phyloP scores from a whole-genome alignment of 2,329 filamentous ascomycete genomes.

The Phoma sp. region DNA sequence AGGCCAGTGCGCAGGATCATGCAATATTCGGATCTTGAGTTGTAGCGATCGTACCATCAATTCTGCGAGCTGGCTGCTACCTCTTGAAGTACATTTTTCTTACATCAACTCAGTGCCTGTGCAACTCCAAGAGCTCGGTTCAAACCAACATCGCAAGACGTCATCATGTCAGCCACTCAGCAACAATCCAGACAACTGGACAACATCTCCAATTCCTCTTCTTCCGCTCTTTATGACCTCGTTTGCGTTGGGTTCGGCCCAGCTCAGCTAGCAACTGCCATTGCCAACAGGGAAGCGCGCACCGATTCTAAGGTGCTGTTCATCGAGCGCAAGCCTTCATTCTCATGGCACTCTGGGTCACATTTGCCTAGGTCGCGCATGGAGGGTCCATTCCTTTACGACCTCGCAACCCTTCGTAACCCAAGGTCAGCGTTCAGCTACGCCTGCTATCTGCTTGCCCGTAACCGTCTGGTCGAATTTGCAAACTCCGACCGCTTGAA shows the following conservation, averaged over 20 bases:
- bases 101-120: neutral
- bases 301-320: slow-evolving; percentile 38
- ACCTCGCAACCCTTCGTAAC: slow-evolving; percentile 45
- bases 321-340: slow-evolving; percentile 41
- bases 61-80: slow-evolving; percentile 5
- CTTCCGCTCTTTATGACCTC: slow-evolving; percentile 36
- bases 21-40: slow-evolving; percentile 4
- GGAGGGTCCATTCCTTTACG: slow-evolving; percentile 45
- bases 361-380: slow-evolving; percentile 43
- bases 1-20: slow-evolving; percentile 24
- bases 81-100: slow-evolving; percentile 10
- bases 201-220: slow-evolving; percentile 20
- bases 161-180: slow-evolving; percentile 33
- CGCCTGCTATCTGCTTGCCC: slow-evolving; percentile 42
- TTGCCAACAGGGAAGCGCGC: slow-evolving; percentile 42
- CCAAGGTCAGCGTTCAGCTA: slow-evolving; percentile 46
- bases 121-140: neutral
- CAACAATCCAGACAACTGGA: slow-evolving; percentile 20
- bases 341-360: slow-evolving; percentile 40
- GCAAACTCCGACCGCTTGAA: slow-evolving; percentile 47
- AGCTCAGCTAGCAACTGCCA: slow-evolving; percentile 44
- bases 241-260: slow-evolving; percentile 47
- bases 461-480: slow-evolving; percentile 43
- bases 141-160: neutral
- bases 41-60: slow-evolving; percentile 12